Base-by-base conservation (phyloP, 305 asterid genomes). In the Monarda citriodora region DNA sequence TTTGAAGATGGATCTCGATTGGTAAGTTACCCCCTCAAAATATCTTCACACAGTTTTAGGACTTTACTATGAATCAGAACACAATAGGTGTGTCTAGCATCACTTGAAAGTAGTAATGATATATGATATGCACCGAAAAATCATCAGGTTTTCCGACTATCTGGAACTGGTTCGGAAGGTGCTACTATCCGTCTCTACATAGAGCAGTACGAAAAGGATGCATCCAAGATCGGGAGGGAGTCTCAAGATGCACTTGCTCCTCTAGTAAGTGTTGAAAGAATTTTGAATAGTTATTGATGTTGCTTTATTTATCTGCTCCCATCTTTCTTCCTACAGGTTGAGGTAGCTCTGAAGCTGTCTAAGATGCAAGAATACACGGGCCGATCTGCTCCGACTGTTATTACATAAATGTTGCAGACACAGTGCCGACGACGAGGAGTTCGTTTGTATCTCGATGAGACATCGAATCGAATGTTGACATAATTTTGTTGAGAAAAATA, bases 151-250 rank as follows among this genome's bases (percentile, higher is more conserved):
- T 90, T 90, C 95, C 96, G 97, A 61, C 97, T 94, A 18, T 94
- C 99, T 67, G 97, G 99, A 72, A 94, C 99, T 69, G 99, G 99
- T 21, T 94, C 99, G 17, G 99, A 86, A 74, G 99, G 96, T 45
- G 99, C 99, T 11, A 94, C 99, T 7, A 90, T 94, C 64, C 97
- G 99, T 65, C 88, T 94, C 54, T 94, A 94, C 77, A 86, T 94
- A 31, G 97, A 94, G 77, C 99, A 94, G 68, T 94, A 90, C 31
- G 97, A 88, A 80, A 86, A 82, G 64, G 96, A 86, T 69, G 47
- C 99, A 23, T 79, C 88, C 63, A 94, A 90, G 81, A 94, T 50
- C 20, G 96, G 98, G 49, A 75, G 88, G 73, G 99, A 90, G 21
- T 90, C 97, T 52, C 77, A 70, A 32, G 95, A 90, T 2, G 95